These are phyloP conservation scores for Thelonectria discophora DNA, from an alignment of 2,329 filamentous ascomycete genomes.

Conservation along the genomic window DNA sequence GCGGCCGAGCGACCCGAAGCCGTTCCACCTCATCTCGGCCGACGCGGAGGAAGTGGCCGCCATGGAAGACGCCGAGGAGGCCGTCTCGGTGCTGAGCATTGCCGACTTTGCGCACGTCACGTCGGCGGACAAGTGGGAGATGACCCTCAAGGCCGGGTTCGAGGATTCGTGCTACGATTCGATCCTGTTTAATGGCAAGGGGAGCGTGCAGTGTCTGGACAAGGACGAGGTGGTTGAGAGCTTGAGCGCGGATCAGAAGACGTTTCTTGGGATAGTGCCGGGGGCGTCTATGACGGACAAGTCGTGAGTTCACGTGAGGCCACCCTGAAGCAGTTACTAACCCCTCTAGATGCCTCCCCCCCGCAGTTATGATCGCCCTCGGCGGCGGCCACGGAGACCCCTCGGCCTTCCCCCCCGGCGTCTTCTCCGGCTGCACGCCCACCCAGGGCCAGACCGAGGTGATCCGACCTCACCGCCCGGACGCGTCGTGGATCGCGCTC, in stretches of 20 bases:
- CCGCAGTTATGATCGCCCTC: conserved; percentile 52
- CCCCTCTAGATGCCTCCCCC: conserved; percentile 35
- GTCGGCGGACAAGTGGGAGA: conserved; percentile 57
- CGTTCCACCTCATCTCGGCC: conserved; percentile 58
- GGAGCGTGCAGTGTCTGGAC: conserved; percentile 60
- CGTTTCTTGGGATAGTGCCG: conserved; percentile 41
- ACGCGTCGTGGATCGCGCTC: conserved; percentile 58
- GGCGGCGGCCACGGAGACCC: conserved; percentile 43
- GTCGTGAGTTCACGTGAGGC: no score
- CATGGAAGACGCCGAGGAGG: conserved; percentile 59
- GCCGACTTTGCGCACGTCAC: conserved; percentile 66
- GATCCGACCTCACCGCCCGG: conserved; percentile 43
- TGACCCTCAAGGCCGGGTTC: conserved; percentile 54
- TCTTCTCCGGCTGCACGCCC: conserved; percentile 58
- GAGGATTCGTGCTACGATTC: conserved; percentile 67
- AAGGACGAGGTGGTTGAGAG: conserved; percentile 55
- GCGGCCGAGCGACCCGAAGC: conserved; percentile 44
- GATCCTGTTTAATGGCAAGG: conserved; percentile 70
- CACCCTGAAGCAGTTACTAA: no score
- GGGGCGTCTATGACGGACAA: conserved; percentile 52
- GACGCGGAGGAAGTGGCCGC: conserved; percentile 49
- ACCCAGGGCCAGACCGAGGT: conserved; percentile 55
- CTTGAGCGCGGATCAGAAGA: conserved; percentile 44
- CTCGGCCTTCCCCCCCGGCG: conserved; percentile 51
- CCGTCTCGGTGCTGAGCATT: conserved; percentile 59